Percentiles rank a stretch among this genome's conserved stretches.
These are phyloP conservation scores for Ambrosiella xylebori DNA, from an alignment of 2,329 filamentous ascomycete genomes.

Conservation along the genomic window DNA sequence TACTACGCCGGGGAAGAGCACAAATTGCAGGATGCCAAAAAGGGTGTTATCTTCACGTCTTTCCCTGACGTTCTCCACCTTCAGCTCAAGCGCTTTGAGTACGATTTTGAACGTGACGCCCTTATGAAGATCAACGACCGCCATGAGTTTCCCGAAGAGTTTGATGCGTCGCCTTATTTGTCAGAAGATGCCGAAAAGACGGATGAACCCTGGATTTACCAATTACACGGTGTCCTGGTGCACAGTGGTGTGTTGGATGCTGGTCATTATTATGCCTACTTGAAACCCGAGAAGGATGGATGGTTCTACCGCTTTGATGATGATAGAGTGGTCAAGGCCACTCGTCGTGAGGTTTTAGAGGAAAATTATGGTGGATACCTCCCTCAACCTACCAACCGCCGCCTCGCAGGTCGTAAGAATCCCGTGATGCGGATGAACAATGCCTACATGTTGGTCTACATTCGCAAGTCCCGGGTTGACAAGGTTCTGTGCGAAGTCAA, in stretches of 20 bases:
- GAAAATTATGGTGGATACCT: conserved; percentile 95
- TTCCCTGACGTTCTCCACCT: conserved; percentile 90
- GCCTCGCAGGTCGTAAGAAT: conserved; percentile 33
- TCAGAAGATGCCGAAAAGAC: conserved; percentile 72
- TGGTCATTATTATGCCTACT: conserved; percentile 93
- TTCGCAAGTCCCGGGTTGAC: conserved; percentile 72
- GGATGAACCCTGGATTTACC: conserved; percentile 68
- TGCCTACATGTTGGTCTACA: conserved; percentile 98
- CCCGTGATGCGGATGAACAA: conserved; percentile 54
- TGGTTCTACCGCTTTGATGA: conserved; percentile 97
- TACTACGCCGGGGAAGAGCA: conserved; percentile 83
- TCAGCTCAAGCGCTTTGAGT: conserved; percentile 94
- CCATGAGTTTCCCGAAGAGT: conserved; percentile 73
- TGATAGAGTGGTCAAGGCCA: conserved; percentile 89
- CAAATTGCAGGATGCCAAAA: conserved; percentile 90
- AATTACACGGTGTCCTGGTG: conserved; percentile 85
- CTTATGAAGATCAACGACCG: conserved; percentile 99
- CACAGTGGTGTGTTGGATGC: conserved; percentile 95
- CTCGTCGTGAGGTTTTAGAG: conserved; percentile 76
- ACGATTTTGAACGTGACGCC: conserved; percentile 85
- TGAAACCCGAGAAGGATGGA: conserved; percentile 84
- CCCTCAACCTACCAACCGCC: conserved; percentile 27
- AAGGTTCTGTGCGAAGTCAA: conserved; percentile 60
- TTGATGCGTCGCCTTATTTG: conserved; percentile 74
- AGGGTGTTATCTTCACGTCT: conserved; percentile 90